These are phyloP conservation scores for Fusarium sp. DNA, from an alignment of 2,329 filamentous ascomycete species.

Conservation along the genomic window DNA sequence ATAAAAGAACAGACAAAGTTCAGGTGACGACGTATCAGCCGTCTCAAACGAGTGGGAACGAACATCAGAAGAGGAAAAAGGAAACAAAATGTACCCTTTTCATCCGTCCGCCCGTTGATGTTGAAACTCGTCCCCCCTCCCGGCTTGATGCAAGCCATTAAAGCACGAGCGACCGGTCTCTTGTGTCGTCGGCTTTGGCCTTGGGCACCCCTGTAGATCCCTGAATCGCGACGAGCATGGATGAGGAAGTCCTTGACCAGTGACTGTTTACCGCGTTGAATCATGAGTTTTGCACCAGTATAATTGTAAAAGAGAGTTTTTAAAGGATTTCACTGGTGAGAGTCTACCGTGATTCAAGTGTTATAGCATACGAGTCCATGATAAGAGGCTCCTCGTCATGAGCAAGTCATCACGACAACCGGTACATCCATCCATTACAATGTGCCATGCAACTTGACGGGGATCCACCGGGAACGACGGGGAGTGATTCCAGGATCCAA, in stretches of 20 bases:
- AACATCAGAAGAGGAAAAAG: not conserved
- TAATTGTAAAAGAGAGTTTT: constrained; percentile 27
- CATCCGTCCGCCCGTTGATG: not conserved
- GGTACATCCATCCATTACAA: not conserved
- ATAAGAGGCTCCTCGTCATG: constrained; percentile 9
- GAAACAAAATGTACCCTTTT: constrained; percentile 12
- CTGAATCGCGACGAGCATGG: constrained; percentile 31
- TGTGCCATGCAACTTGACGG: not conserved
- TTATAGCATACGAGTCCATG: not conserved
- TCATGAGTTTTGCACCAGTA: not conserved
- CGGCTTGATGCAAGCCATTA: constrained; percentile 12
- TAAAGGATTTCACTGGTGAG: no score
- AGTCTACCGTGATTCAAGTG: constrained; percentile 16
- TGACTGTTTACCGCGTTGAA: constrained; percentile 9
- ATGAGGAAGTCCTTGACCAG: constrained; percentile 22
- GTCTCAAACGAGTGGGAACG: not conserved
- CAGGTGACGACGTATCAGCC: not conserved
- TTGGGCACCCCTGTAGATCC: constrained; percentile 34
- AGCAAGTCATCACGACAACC: not conserved
- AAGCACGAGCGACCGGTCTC: constrained; percentile 1
- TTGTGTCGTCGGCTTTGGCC: constrained; percentile 6
- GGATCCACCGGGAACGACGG: constrained; percentile 27
- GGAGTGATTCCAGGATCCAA: constrained; percentile 15
- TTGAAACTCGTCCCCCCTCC: constrained; percentile 4
- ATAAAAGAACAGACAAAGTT: not conserved